Evolutionary conservation across 192 early-diverging fungal species (phyloP), one percentile per base, ranked within the genome.

Genomic region (Coemansia sp.): DNA sequence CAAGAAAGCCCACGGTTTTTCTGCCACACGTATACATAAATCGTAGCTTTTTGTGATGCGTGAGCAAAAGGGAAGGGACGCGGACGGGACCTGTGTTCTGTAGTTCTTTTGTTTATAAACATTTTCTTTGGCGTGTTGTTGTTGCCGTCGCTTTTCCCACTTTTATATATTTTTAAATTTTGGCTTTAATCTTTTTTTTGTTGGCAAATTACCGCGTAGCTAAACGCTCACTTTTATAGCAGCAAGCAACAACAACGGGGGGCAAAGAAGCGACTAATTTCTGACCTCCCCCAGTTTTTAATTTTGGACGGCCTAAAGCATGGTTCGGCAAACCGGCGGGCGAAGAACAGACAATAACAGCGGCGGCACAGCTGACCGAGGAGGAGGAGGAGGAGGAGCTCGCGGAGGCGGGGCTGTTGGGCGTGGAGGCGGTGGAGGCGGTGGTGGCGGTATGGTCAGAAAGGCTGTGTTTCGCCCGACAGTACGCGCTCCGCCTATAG

Each of bases 401-500:
- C 50, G 44, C 11, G 48, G 55, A 10, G 61, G 42, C 34, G 53
- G 58, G 12, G 50, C 29, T n/a, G 55, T 12, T 27, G 55, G 51
- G 14, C 25, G 64, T 21, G 25, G 29, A 55, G 27, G 51, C 51
- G 9, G 64, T 21, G 25, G 29, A 55, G 27, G 51, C 51, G 9
- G 60, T 55, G 45, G 67, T 17, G 55, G 57, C 29, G 60, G 39
- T 17, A 39, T 39, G 37, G 51, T 64, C 0, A 76, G 67, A 15
- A 81, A 81, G 55, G 23, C 67, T 1, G 74, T 81, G 9, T 81
- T 81, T 10, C 70, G 66, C 14, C 78, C 78, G 3, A 67, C 74
- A 31, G 78, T 81, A 10, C 78, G 74, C 9, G 73, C 74, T 29
- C 61, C 64, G 23, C 74, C 78, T 2, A 25, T 75, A 37, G 65